Conservation (phyloP, 2,329 filamentous ascomycete species). For the Podosphaera xanthii region DNA sequence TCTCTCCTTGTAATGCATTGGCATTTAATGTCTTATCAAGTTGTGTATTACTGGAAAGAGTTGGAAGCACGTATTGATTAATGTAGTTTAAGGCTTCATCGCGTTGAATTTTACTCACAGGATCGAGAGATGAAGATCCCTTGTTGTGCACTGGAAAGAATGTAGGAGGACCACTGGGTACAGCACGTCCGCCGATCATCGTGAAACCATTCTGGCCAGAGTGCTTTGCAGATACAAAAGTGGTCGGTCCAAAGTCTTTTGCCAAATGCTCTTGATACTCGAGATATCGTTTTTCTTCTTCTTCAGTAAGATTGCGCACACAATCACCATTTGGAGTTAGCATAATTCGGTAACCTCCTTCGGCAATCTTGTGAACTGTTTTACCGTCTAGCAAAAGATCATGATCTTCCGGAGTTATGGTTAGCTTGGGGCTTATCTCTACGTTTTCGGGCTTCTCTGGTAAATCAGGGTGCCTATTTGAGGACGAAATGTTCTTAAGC, state of each 20-base stretch:
- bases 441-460: conserved; percentile 6
- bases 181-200: conserved; percentile 39
- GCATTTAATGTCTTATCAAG: conserved; percentile 17
- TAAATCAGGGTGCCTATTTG: conserved; percentile 17
- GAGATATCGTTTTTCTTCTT: conserved; percentile 49
- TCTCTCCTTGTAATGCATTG: conserved; percentile 13
- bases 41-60: conserved; percentile 16
- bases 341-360: conserved; percentile 39
- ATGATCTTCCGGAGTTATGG: conserved; percentile 31
- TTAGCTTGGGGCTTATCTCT: conserved; percentile 19
- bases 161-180: conserved; percentile 37
- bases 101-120: conserved; percentile 39
- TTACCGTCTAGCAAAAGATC: conserved; percentile 29
- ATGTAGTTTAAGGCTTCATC: conserved; percentile 45
- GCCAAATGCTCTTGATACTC: conserved; percentile 39
- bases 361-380: conserved; percentile 36
- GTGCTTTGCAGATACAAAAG: conserved; percentile 32
- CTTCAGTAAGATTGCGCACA: conserved; percentile 43
- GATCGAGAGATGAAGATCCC: conserved; percentile 24
- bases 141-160: conserved; percentile 28
- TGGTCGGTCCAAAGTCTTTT: conserved; percentile 27
- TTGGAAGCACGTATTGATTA: conserved; percentile 42
- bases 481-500: conserved; percentile 18
- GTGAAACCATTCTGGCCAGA: conserved; percentile 33
- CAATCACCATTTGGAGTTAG: conserved; percentile 58